A percentile compares a stretch with the other conserved stretches of the same genome.
Evolutionary conservation across 208 protist genomes (phyloP).

Genomic region (Leishmania arabica): DNA sequence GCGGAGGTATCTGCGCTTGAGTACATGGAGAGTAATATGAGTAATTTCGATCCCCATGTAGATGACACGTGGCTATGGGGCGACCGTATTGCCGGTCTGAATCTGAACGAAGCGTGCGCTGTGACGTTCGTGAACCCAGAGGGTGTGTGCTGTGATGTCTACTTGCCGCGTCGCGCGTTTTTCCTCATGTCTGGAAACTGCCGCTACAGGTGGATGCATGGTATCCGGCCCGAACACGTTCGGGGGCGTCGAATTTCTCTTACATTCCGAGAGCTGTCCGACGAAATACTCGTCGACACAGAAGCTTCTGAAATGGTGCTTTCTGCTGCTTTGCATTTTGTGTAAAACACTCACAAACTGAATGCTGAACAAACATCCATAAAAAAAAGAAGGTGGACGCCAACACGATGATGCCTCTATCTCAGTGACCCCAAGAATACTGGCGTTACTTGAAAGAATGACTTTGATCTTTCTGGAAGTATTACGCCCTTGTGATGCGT

Average conservation of each 20-base stretch:
- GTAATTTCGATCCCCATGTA: conserved; percentile 88
- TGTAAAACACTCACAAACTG: conserved; percentile 26
- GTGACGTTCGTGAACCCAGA: conserved; percentile 85
- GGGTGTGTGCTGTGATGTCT: conserved; percentile 57
- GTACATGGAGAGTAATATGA: conserved; percentile 55
- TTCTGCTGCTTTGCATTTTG: conserved; percentile 46
- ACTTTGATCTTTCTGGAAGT: not conserved
- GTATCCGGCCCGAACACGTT: conserved; percentile 72
- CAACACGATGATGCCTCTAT: not conserved
- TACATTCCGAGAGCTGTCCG: conserved; percentile 77
- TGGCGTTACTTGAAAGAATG: too few relatives aligned
- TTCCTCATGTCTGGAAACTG: conserved; percentile 77
- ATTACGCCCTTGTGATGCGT: not conserved
- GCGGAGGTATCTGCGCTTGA: conserved; percentile 81
- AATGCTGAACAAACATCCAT: not conserved
- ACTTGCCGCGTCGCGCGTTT: conserved; percentile 65
- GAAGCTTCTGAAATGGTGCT: conserved; percentile 36
- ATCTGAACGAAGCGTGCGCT: conserved; percentile 61
- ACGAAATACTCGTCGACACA: conserved; percentile 38
- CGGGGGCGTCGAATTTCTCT: conserved; percentile 73
- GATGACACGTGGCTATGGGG: conserved; percentile 94
- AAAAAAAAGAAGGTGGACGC: not conserved
- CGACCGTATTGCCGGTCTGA: conserved; percentile 75
- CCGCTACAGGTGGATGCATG: conserved; percentile 88
- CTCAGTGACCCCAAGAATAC: not conserved